Percentiles rank a stretch among this genome's conserved stretches.
Evolutionary conservation across 176 grass and related monocot genomes (phyloP).

Genomic region (Secale cereale): DNA sequence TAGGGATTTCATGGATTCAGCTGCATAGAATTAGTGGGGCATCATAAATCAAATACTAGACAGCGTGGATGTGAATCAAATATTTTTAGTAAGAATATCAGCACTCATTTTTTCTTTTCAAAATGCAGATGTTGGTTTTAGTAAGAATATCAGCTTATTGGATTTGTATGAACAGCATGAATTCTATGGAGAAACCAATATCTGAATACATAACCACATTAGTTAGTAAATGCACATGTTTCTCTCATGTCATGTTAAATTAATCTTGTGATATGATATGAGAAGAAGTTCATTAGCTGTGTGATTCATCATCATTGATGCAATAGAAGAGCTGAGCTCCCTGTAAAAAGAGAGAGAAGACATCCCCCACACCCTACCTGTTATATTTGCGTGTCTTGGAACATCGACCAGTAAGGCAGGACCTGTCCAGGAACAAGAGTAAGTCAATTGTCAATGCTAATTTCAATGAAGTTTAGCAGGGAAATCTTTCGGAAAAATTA

Average conservation of each 20-base stretch:
- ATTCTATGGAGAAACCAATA: background rate
- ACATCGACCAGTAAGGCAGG: constrained; percentile 85
- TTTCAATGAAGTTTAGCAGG: background rate
- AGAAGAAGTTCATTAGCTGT: background rate
- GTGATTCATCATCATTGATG: background rate
- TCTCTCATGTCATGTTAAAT: background rate
- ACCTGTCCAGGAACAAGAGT: constrained; percentile 44
- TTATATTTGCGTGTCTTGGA: constrained; percentile 75
- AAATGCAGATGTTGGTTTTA: background rate
- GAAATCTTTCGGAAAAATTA: background rate
- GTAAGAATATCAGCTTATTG: background rate
- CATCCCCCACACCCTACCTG: background rate
- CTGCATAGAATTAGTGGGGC: constrained; percentile 29
- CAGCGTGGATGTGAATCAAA: background rate
- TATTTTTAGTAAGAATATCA: background rate
- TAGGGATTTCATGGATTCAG: constrained; percentile 69
- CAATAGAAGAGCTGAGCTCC: background rate
- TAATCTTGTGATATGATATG: background rate
- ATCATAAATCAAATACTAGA: background rate
- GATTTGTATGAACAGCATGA: background rate
- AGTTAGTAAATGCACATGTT: background rate
- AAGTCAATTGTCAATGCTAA: background rate
- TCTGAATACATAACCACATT: background rate
- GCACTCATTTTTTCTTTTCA: background rate
- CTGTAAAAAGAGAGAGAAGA: background rate